Conservation (phyloP, 2,329 filamentous ascomycete genomes). For the Aspergillus sp. region DNA sequence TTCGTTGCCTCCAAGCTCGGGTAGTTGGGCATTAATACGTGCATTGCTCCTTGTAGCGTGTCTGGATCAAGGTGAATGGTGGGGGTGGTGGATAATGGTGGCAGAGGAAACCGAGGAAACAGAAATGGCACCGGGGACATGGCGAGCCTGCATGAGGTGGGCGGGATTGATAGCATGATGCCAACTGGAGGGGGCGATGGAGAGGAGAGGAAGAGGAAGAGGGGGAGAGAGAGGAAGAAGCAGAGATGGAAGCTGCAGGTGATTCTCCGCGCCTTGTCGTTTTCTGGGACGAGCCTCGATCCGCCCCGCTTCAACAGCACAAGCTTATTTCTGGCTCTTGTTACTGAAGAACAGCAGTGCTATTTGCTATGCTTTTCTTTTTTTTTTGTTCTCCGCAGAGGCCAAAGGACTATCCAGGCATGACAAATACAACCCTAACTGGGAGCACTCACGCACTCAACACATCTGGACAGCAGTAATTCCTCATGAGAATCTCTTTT, state of each 20-base stretch:
- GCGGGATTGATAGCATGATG: slow-evolving; percentile 14
- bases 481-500: neutral
- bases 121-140: neutral
- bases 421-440: too few species aligned
- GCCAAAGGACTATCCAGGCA: too few species aligned
- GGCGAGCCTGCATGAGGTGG: slow-evolving; percentile 21
- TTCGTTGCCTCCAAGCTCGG: slow-evolving; percentile 34
- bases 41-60: slow-evolving; percentile 23
- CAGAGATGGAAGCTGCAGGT: slow-evolving; percentile 13
- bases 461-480: too few species aligned
- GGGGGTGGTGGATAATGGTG: neutral
- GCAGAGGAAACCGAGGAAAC: neutral
- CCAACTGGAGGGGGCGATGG: slow-evolving; percentile 11
- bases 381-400: neutral
- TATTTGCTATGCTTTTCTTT: neutral
- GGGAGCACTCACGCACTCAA: too few species aligned
- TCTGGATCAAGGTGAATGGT: slow-evolving; percentile 11
- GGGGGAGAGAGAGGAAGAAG: neutral
- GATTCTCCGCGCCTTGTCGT: slow-evolving; percentile 15
- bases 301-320: slow-evolving; percentile 23
- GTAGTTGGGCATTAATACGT: slow-evolving; percentile 48
- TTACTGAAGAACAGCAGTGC: neutral
- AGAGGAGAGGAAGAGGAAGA: neutral
- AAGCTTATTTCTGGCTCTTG: slow-evolving; percentile 15
- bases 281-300: slow-evolving; percentile 21